Percentiles rank a stretch among this genome's conserved stretches.
Conservation (phyloP, 2,329 filamentous ascomycete species). For the Metarhizium brunneum region DNA sequence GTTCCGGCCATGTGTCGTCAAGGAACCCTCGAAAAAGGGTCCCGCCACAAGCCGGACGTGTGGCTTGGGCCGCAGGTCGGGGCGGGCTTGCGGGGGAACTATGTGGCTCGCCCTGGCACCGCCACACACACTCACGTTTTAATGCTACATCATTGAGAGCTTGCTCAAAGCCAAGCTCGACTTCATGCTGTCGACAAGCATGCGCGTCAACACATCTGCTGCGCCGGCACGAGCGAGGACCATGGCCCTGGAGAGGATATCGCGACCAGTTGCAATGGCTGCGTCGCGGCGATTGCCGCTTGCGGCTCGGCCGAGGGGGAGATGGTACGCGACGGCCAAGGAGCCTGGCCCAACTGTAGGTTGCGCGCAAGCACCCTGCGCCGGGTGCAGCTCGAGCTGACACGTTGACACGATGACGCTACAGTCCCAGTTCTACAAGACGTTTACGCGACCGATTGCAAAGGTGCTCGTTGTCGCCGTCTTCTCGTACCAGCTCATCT, state of each 20-base stretch:
- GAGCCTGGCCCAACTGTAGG: slow-evolving; percentile 17
- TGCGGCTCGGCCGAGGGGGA: not conserved
- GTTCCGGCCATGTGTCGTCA: not conserved
- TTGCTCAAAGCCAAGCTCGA: no score
- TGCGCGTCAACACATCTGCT: not conserved
- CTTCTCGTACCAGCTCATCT: slow-evolving; percentile 69
- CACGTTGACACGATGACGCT: not conserved
- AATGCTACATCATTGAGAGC: no score
- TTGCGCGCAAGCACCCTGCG: not conserved
- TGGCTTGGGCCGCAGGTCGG: slow-evolving; percentile 8
- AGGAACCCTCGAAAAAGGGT: no score
- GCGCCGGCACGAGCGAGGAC: not conserved
- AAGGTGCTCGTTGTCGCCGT: slow-evolving; percentile 69
- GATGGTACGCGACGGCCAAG: slow-evolving; percentile 17
- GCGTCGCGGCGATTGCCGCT: not conserved
- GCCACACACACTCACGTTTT: not conserved
- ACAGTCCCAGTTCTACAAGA: slow-evolving; percentile 62
- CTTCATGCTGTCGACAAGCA: no score
- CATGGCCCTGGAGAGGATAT: not conserved
- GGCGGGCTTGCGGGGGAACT: not conserved
- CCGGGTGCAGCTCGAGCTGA: no score
- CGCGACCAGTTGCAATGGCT: not conserved
- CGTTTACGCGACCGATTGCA: slow-evolving; percentile 61
- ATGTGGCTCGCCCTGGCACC: not conserved
- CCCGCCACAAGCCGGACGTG: slow-evolving; percentile 14